Conservation (phyloP, 768 basidiomycete species). For the Tricholoma hemisulphureum region DNA sequence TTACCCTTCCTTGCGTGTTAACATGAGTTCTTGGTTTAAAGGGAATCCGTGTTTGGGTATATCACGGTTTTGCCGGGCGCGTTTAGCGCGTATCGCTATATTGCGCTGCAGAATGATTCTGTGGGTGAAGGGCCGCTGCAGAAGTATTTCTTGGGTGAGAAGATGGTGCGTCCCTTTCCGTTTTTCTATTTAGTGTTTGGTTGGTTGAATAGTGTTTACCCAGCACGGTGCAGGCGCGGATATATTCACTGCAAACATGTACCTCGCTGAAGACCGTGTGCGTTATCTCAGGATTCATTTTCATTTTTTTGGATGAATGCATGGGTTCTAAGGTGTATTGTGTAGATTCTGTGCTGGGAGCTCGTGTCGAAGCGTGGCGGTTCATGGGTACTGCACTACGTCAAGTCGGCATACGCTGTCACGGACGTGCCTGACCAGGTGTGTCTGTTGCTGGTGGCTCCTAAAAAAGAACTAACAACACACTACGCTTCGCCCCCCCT, state of each 20-base stretch:
- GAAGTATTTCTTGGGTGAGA: slow-evolving; percentile 97
- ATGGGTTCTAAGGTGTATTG: too few relatives aligned
- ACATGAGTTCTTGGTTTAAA: too few relatives aligned
- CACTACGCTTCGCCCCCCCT: slow-evolving; percentile 10
- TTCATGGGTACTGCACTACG: slow-evolving; percentile 93
- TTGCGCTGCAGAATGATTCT: slow-evolving; percentile 84
- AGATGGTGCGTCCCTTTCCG: slow-evolving; percentile 53
- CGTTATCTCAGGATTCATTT: slow-evolving; percentile 20
- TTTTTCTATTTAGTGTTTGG: slow-evolving; percentile 2
- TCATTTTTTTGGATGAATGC: too few relatives aligned
- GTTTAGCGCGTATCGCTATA: slow-evolving; percentile 89
- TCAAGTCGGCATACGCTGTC: slow-evolving; percentile 89
- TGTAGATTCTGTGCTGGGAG: slow-evolving; percentile 96
- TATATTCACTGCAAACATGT: slow-evolving; percentile 97
- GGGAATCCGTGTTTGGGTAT: slow-evolving; percentile 86
- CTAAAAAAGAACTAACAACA: too few relatives aligned
- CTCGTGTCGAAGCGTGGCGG: slow-evolving; percentile 91
- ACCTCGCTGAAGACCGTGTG: slow-evolving; percentile 85
- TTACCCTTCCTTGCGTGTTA: neutral
- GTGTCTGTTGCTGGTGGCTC: too few relatives aligned
- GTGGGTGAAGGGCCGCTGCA: slow-evolving; percentile 85
- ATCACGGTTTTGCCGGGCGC: slow-evolving; percentile 93
- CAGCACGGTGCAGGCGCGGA: slow-evolving; percentile 81
- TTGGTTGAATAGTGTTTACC: neutral
- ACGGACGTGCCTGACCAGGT: slow-evolving; percentile 94